These are phyloP conservation scores for Lactifluus subvellereus DNA, from an alignment of 768 basidiomycete species.

Conservation along the genomic window DNA sequence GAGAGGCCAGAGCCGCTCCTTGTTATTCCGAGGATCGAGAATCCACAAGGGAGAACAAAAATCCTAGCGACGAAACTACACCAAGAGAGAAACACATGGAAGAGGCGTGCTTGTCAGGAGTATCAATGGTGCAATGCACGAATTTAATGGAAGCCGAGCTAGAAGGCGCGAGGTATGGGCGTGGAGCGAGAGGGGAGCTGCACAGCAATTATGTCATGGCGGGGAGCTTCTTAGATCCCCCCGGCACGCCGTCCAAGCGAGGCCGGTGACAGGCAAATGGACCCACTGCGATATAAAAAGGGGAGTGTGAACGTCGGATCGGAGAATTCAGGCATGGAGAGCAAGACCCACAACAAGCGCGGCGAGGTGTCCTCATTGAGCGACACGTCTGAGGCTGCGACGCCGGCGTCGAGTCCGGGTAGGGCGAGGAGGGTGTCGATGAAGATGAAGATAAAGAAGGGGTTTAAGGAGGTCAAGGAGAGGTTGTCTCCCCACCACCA, in stretches of 20 bases:
- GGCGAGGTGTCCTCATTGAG: conserved; percentile 7
- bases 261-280: conserved; percentile 7
- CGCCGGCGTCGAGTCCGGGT: conserved; percentile 7
- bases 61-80: neutral
- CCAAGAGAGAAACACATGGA: neutral
- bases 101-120: neutral
- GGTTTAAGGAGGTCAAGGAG: conserved; percentile 26
- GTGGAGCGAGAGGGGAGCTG: neutral
- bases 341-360: conserved; percentile 3
- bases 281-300: conserved; percentile 4
- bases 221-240: neutral
- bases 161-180: neutral
- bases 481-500: conserved; percentile 17
- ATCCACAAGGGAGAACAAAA: neutral
- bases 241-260: conserved; percentile 16
- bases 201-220: conserved; percentile 18
- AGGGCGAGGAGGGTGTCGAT: conserved; percentile 24
- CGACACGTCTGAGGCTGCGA: neutral
- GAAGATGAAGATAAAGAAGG: conserved; percentile 24
- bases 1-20: neutral
- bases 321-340: neutral
- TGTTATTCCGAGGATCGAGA: neutral
- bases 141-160: neutral
- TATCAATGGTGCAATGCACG: neutral
- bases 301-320: neutral